Percentiles rank a stretch among this genome's conserved stretches.
phyloP scores from a whole-genome alignment of 768 basidiomycete genomes.

The Suillus cothurnatus region DNA sequence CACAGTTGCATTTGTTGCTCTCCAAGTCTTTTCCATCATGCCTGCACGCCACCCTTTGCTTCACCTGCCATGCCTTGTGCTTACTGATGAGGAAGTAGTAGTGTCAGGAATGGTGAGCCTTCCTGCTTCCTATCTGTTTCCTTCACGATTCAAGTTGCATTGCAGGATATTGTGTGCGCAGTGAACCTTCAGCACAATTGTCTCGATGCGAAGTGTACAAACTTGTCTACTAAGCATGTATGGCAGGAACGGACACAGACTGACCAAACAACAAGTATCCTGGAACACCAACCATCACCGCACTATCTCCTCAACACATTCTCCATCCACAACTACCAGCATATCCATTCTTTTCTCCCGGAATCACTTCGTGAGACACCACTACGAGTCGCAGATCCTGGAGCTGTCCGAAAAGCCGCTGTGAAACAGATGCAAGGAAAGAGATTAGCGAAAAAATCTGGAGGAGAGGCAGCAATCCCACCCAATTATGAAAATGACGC shows the following conservation, averaged over 20 bases:
- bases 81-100: slow-evolving; percentile 1
- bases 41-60: slow-evolving; percentile 1
- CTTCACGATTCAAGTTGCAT: not conserved
- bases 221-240: not conserved
- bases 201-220: slow-evolving; percentile 8
- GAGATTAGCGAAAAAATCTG: not conserved
- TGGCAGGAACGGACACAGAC: slow-evolving; percentile 17
- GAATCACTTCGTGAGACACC: slow-evolving; percentile 1
- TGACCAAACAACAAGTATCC: not conserved
- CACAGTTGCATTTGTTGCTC: slow-evolving; percentile 1
- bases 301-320: slow-evolving; percentile 20
- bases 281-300: slow-evolving; percentile 10
- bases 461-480: not conserved
- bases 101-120: slow-evolving; percentile 5
- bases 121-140: not conserved
- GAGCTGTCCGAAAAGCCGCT: not conserved
- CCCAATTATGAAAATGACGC: not conserved
- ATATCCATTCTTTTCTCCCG: slow-evolving; percentile 10
- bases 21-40: not conserved
- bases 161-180: slow-evolving; percentile 17
- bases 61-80: not conserved
- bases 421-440: slow-evolving; percentile 6
- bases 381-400: not conserved
- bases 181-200: slow-evolving; percentile 24
- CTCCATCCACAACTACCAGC: slow-evolving; percentile 22